These are phyloP conservation scores for Paraphoma sp. DNA, from an alignment of 2,329 filamentous ascomycete species.

Conservation along the genomic window DNA sequence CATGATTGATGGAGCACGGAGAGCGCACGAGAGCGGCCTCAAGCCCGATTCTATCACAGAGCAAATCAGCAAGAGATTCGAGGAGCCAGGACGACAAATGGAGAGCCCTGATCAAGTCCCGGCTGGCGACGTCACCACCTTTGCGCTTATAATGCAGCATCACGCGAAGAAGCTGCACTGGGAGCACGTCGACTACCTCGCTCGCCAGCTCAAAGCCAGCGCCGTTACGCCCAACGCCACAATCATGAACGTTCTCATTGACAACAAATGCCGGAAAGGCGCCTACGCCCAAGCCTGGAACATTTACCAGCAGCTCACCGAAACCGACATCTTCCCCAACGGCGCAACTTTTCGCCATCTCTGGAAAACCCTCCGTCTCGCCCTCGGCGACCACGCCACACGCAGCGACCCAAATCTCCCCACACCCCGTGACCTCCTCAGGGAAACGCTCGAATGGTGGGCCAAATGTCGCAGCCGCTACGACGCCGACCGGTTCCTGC, in stretches of 20 bases:
- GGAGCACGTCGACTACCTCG: conserved; percentile 45
- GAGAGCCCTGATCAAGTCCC: conserved; percentile 20
- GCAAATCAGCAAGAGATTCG: conserved; percentile 5
- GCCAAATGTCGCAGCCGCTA: conserved; percentile 23
- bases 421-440: conserved; percentile 38
- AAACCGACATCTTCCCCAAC: conserved; percentile 37
- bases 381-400: conserved; percentile 25
- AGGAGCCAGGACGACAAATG: neutral
- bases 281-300: conserved; percentile 37
- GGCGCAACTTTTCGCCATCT: conserved; percentile 37
- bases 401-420: conserved; percentile 31
- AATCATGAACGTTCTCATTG: conserved; percentile 44
- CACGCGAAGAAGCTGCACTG: conserved; percentile 35
- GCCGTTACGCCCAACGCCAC: conserved; percentile 27
- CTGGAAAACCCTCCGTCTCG: conserved; percentile 42
- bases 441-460: conserved; percentile 42
- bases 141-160: conserved; percentile 41
- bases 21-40: neutral
- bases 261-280: conserved; percentile 36
- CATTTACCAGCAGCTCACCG: conserved; percentile 35
- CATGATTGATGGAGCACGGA: conserved; percentile 39
- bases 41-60: neutral
- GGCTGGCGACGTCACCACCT: conserved; percentile 36
- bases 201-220: conserved; percentile 29
- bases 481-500: conserved; percentile 35